These are phyloP conservation scores for Curvularia sp. DNA, from an alignment of 2,329 filamentous ascomycete genomes.

Conservation along the genomic window DNA sequence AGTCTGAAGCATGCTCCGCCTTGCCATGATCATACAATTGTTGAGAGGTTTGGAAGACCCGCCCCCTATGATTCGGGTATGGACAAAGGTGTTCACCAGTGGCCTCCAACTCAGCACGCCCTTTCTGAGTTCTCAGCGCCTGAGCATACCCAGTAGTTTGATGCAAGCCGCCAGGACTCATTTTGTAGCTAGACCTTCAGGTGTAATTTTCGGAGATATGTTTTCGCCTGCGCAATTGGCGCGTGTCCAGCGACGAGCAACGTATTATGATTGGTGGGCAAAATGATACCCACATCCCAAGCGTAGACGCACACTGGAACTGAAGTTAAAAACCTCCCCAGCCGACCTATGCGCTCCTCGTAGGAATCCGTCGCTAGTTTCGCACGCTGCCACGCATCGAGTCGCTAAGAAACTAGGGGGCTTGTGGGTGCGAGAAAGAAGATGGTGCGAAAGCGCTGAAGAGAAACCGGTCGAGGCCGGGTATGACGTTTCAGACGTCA, in stretches of 20 bases:
- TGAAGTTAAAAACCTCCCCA: not conserved
- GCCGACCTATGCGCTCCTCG: not conserved
- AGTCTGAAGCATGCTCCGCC: slow-evolving; percentile 34
- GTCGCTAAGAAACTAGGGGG: not conserved
- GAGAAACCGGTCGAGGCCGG: not conserved
- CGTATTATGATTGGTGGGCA: not conserved
- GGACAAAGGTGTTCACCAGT: slow-evolving; percentile 39
- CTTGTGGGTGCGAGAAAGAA: not conserved
- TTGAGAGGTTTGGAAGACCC: slow-evolving; percentile 39
- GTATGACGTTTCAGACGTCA: not conserved
- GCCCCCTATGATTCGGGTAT: slow-evolving; percentile 35
- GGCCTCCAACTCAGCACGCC: slow-evolving; percentile 1
- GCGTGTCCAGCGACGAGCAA: not conserved
- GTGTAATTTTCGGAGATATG: slow-evolving; percentile 1
- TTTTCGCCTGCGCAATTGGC: slow-evolving; percentile 3
- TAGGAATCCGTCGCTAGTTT: not conserved
- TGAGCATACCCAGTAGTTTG: slow-evolving; percentile 38
- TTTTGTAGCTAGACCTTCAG: slow-evolving; percentile 16
- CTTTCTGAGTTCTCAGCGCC: slow-evolving; percentile 37
- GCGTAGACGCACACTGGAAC: not conserved
- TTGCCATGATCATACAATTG: slow-evolving; percentile 39
- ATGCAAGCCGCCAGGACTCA: slow-evolving; percentile 31
- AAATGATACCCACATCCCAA: slow-evolving; percentile 1
- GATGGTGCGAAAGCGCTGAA: not conserved
- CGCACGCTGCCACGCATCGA: not conserved